Base-by-base conservation (phyloP, 192 early-diverging fungal species). In the Entomortierella chlamydospora region DNA sequence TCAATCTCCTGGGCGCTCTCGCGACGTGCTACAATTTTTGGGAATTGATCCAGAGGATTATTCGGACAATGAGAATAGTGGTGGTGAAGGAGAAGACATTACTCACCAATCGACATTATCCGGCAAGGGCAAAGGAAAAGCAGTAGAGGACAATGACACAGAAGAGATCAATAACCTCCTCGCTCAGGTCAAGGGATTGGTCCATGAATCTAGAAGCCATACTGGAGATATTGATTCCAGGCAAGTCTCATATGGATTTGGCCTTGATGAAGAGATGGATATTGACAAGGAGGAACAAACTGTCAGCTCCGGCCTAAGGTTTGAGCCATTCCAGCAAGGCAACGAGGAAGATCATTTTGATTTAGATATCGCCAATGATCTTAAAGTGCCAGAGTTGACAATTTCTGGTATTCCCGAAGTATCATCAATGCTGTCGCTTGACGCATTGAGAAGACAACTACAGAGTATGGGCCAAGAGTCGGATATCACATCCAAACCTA, bases 171-270 rank as follows among this genome's bases (percentile, higher is more conserved):
- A 70, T 20, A 52, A 39, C 0, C 42, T 79, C 51, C 56, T 79
- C n/a, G 63, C 68, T 51, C 61, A 61, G 50, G 76, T 79, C 13
- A 79, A 79, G 31, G 68, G 63, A 10, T 68, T 79, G 8, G 76
- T 79, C 26, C 61, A 64, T 0, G 76, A 79, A 17, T 79, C 76
- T 25, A 70, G 34, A 37, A 30, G 18, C 15, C 26, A 66, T 49
- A 29, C 41, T 11, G 31, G 49, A 34, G 62, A 70, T 1, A 26
- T 70, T 6, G 68, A 61, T 25, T 43, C 43, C 6, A 50, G 10
- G 10, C 37, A 31, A 18, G 37, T 30, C 0, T 56, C 42, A 0
- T n/a, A 22, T 22, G 64, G 34, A 20, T 22, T 34, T 1, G 33
- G n/a, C 4, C 22, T 37, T 49, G 30, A 58, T 17, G 65, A 54